Conservation (phyloP, 2,329 filamentous ascomycete species). For the Cyanodermella asteris region DNA sequence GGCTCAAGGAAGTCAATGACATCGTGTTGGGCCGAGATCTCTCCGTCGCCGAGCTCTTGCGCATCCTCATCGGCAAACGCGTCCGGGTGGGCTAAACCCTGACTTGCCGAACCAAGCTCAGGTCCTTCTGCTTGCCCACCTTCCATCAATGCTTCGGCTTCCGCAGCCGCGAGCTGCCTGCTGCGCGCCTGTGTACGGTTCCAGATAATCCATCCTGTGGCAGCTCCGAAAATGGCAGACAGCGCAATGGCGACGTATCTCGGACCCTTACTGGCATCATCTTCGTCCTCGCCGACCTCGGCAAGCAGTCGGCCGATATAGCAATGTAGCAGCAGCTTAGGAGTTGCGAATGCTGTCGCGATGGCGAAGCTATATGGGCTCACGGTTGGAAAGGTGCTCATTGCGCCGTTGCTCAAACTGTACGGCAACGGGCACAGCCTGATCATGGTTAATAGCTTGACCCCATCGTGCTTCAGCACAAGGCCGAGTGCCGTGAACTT, state of each 20-base stretch:
- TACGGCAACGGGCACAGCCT: slow-evolving; percentile 83
- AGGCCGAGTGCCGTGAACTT: slow-evolving; percentile 75
- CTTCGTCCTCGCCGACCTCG: slow-evolving; percentile 70
- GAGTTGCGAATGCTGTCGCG: slow-evolving; percentile 61
- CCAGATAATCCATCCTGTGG: slow-evolving; percentile 73
- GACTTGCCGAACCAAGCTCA: too few relatives aligned
- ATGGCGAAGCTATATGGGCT: slow-evolving; percentile 52
- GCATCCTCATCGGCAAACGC: slow-evolving; percentile 7
- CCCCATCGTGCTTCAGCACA: slow-evolving; percentile 71
- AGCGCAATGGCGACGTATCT: slow-evolving; percentile 66
- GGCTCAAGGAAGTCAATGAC: slow-evolving; percentile 21
- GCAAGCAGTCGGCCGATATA: slow-evolving; percentile 78
- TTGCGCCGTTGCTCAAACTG: slow-evolving; percentile 77
- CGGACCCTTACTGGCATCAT: slow-evolving; percentile 49
- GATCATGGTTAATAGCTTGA: slow-evolving; percentile 78
- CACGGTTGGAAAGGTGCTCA: slow-evolving; percentile 83
- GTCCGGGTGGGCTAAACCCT: too few relatives aligned
- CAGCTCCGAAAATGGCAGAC: slow-evolving; percentile 47
- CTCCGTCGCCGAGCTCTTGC: slow-evolving; percentile 14
- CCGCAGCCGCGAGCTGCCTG: slow-evolving; percentile 25
- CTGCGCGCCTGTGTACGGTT: slow-evolving; percentile 29
- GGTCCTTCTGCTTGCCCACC: too few relatives aligned
- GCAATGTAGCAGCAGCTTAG: slow-evolving; percentile 76
- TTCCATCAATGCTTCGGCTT: too few relatives aligned
- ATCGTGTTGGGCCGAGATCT: slow-evolving; percentile 20